Conservation (phyloP, 2,329 filamentous ascomycete genomes). For the Cytospora schulzeri region DNA sequence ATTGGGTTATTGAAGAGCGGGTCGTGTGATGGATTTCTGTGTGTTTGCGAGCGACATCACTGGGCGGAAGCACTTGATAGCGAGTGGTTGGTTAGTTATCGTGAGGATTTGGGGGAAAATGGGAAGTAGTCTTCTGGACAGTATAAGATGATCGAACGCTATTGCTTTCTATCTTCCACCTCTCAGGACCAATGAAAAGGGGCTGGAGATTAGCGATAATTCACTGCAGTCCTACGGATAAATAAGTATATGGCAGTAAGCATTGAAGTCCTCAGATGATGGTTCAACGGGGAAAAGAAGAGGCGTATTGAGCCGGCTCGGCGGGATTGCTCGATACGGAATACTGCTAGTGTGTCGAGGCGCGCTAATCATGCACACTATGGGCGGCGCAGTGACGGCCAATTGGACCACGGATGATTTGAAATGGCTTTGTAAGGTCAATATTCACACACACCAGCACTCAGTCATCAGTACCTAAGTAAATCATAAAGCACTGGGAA, state of each 20-base stretch:
- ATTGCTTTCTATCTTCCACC: not conserved
- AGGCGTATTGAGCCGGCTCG: not conserved
- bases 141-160: not conserved
- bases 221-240: not conserved
- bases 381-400: not conserved
- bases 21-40: not conserved
- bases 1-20: too few species aligned
- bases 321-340: not conserved
- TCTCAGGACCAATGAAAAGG: not conserved
- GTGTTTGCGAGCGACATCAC: not conserved
- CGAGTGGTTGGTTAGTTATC: not conserved
- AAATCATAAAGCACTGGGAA: not conserved
- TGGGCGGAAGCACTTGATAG: not conserved
- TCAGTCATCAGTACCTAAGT: conserved; percentile 6
- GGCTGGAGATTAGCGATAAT: not conserved
- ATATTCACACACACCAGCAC: conserved; percentile 1
- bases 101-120: not conserved
- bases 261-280: too few species aligned
- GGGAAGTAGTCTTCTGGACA: not conserved
- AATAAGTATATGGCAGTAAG: not conserved
- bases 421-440: conserved; percentile 18
- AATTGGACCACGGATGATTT: conserved; percentile 24
- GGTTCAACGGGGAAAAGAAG: not conserved
- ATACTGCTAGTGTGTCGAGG: not conserved
- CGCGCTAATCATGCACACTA: not conserved